Conservation (phyloP, 495 filamentous ascomycete genomes). For the Lophiotrema nucula region DNA sequence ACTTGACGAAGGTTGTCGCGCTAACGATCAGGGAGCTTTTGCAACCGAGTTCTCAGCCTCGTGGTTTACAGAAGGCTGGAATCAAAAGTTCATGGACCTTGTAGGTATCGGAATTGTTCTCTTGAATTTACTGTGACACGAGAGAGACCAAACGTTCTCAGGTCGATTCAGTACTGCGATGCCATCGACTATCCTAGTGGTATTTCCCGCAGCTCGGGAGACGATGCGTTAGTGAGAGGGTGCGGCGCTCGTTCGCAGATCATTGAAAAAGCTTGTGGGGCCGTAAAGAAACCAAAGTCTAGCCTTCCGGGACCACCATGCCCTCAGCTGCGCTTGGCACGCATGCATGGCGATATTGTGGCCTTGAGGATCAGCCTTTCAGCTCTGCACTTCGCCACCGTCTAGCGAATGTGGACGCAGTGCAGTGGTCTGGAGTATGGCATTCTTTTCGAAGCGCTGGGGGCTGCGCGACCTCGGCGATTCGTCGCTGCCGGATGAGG, state of each 20-base stretch:
- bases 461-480: no score
- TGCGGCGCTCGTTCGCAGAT: not conserved
- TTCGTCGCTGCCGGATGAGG: no score
- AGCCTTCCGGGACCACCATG: not conserved
- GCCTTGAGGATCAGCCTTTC: not conserved
- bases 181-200: no score
- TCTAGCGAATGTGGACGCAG: no score
- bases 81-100: not conserved
- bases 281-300: not conserved
- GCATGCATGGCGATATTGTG: not conserved
- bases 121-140: not conserved
- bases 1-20: not conserved
- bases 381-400: not conserved
- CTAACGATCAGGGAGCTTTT: not conserved
- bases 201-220: no score
- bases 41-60: not conserved
- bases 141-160: not conserved
- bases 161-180: not conserved
- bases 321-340: no score
- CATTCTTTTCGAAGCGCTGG: no score
- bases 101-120: not conserved
- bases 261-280: not conserved
- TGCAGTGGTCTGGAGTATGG: not conserved
- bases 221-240: not conserved
- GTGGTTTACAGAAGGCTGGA: not conserved